phyloP scores from a whole-genome alignment of 176 grass and related monocot species.

The Oropetium thomaeum region DNA sequence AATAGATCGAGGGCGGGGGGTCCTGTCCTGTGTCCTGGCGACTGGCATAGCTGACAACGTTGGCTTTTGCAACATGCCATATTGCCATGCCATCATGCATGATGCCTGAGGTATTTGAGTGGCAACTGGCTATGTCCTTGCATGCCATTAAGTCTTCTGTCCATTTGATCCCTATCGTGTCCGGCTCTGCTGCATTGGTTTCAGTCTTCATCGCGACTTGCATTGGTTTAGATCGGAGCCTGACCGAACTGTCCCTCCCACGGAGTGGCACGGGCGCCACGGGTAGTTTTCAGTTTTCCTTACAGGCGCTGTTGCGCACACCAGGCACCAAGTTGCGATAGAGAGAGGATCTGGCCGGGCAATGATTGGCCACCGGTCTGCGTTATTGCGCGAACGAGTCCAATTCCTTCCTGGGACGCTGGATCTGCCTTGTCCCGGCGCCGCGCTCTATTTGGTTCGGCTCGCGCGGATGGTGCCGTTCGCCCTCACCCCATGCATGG shows the following conservation, averaged over 20 bases:
- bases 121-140: too few relatives aligned
- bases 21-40: too few relatives aligned
- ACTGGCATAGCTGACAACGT: constrained; percentile 5
- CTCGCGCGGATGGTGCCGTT: too few relatives aligned
- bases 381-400: neutral
- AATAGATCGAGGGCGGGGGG: neutral
- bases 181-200: too few relatives aligned
- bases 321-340: neutral
- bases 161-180: too few relatives aligned
- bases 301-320: neutral
- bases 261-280: neutral
- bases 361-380: constrained; percentile 5
- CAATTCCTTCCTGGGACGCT: neutral
- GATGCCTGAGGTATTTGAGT: too few relatives aligned
- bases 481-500: too few relatives aligned
- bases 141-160: too few relatives aligned
- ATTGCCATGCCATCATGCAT: too few relatives aligned
- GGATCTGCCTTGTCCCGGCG: constrained; percentile 8
- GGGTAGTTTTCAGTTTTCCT: constrained; percentile 20
- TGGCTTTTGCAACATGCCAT: too few relatives aligned
- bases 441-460: neutral
- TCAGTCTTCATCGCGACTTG: too few relatives aligned
- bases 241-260: neutral
- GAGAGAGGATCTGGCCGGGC: constrained; percentile 24
- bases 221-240: neutral